Evolutionary conservation across 495 filamentous ascomycete genomes (phyloP), one percentile per base, ranked within the genome.

Genomic region (Niebla homalea): DNA sequence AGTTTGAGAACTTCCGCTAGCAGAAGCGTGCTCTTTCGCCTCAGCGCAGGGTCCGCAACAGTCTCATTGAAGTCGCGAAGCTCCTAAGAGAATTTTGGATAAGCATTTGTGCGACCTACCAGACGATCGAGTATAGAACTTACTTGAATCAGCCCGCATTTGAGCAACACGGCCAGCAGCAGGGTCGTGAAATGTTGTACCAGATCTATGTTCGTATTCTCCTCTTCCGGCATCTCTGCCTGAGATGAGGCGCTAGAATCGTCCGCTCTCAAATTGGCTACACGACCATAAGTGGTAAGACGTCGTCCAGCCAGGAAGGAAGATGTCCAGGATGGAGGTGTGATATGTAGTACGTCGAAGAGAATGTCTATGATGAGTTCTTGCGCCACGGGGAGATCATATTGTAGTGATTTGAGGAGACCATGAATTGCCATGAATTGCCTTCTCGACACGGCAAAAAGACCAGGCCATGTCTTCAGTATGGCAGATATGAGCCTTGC

Each of bases 261-360:
- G 50, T 83, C 79, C 2, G 80, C 68, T 51, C 84, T 86, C n/a
- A 97, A 71, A 57, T 89, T 95, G 8, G 87, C 77, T 29, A 97
- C 89, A 57, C 93, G 77, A 15, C 88, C 89, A 63, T 97, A 97
- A 0, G 87, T 97, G 15, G 92, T 98, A 32, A 97, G 76, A 48
- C 93, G 73, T 55, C 92, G 76, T 6, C 93, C 92, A 36, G 93
- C 92, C 41, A 98, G 75, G 60, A 94, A 98, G 18, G 88, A 93
- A 1, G 87, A 87, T 22, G 90, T 90, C 93, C 93, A 98, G 0
- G 88, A 90, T 5, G 92, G 92, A 19, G 89, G 81, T 59, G 94
- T 96, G 61, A 98, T 95, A 39, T 88, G 81, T 52, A 98, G 73
- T 20, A 96, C 78, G 50, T 89, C 87, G 63, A 90, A 95, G 38